These are phyloP conservation scores for Kluyveromyces siamensis DNA, from an alignment of 805 yeast genomes.

Conservation along the genomic window DNA sequence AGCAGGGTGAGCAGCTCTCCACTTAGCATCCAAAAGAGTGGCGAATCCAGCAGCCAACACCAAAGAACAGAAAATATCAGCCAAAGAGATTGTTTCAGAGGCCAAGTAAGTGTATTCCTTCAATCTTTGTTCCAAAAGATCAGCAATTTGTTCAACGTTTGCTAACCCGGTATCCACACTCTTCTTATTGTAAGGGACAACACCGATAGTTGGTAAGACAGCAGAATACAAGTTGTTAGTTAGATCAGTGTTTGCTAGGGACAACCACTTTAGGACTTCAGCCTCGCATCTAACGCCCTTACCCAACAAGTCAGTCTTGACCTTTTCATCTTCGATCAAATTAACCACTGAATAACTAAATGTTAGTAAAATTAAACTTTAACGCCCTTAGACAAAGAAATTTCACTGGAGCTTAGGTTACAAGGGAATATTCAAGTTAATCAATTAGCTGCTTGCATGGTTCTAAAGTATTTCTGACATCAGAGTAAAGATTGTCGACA, in stretches of 20 bases:
- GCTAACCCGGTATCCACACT: conserved; percentile 39
- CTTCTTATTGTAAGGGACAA: conserved; percentile 72
- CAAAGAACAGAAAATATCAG: conserved; percentile 19
- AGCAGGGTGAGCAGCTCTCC: conserved; percentile 57
- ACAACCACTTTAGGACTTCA: conserved; percentile 62
- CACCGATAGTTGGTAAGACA: conserved; percentile 53
- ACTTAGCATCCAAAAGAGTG: conserved; percentile 50
- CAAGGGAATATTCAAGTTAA: background rate
- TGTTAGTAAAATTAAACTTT: conserved; percentile 7
- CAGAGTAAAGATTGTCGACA: conserved; percentile 28
- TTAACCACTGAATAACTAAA: conserved; percentile 19
- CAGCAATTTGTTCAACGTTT: conserved; percentile 32
- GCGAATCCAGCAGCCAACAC: conserved; percentile 29
- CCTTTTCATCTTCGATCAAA: conserved; percentile 30
- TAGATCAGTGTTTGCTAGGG: conserved; percentile 64
- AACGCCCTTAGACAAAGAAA: background rate
- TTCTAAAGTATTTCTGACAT: conserved; percentile 4
- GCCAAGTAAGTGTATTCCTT: conserved; percentile 60
- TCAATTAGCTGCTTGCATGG: background rate
- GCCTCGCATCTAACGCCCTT: conserved; percentile 52
- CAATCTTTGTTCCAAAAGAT: conserved; percentile 48
- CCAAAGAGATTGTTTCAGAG: conserved; percentile 52
- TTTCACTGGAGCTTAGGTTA: too few species aligned
- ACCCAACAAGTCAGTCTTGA: conserved; percentile 44
- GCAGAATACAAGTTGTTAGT: conserved; percentile 37